Evolutionary conservation across 1,284 basidiomycete species (phyloP).

Genomic region (Leccinum solheimii): DNA sequence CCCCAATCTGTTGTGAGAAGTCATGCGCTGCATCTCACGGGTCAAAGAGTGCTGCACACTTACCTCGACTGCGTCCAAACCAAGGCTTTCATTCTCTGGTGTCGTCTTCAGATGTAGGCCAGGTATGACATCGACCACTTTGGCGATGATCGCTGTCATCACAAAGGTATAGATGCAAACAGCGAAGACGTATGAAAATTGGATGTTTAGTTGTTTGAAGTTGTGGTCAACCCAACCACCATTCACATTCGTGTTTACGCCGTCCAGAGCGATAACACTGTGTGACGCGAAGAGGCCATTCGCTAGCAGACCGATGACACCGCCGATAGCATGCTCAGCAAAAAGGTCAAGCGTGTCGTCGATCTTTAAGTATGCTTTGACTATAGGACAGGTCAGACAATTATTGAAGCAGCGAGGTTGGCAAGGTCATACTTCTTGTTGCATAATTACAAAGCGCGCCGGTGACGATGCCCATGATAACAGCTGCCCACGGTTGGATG

Average conservation of each 20-base stretch:
- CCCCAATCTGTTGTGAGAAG: conserved; percentile 57
- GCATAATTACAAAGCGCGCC: conserved; percentile 84
- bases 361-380: conserved; percentile 65
- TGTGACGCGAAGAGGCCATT: conserved; percentile 79
- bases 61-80: conserved; percentile 88
- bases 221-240: conserved; percentile 77
- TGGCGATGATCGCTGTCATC: conserved; percentile 66
- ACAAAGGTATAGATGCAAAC: conserved; percentile 66
- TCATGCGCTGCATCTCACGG: background rate
- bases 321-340: conserved; percentile 90
- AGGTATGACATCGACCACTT: conserved; percentile 75
- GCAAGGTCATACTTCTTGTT: conserved; percentile 66
- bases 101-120: conserved; percentile 73
- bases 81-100: conserved; percentile 78
- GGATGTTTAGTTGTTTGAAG: conserved; percentile 78
- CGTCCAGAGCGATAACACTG: conserved; percentile 68
- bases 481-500: conserved; percentile 66
- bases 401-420: background rate
- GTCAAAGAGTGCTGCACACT: conserved; percentile 23
- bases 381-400: conserved; percentile 37
- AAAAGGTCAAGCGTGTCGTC: conserved; percentile 88
- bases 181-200: conserved; percentile 81
- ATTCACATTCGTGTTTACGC: conserved; percentile 63
- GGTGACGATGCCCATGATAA: conserved; percentile 77
- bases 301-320: conserved; percentile 79